Percentiles rank a stretch among this genome's conserved stretches.
phyloP scores from a whole-genome alignment of 2,329 filamentous ascomycete species.

The Aspergillus ochraceus region DNA sequence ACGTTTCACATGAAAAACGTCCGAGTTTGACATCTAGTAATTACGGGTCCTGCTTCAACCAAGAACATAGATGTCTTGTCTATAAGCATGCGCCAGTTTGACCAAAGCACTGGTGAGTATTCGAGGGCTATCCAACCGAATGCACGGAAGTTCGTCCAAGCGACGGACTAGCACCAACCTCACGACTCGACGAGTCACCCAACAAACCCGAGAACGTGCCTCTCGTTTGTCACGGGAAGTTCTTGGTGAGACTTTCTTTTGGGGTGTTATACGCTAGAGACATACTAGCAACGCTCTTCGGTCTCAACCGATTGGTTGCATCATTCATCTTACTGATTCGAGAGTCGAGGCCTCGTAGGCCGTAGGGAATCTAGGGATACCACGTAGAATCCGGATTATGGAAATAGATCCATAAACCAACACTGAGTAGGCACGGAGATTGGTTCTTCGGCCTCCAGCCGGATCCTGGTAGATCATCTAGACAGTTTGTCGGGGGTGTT shows the following conservation, averaged over 20 bases:
- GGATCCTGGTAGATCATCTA: not conserved
- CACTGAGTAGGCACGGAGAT: not conserved
- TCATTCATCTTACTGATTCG: not conserved
- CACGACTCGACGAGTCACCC: no score
- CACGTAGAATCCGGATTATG: not conserved
- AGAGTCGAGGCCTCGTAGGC: not conserved
- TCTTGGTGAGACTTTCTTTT: no score
- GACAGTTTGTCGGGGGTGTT: not conserved
- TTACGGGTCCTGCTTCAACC: not conserved
- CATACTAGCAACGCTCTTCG: not conserved
- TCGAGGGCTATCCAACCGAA: no score
- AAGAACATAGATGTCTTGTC: not conserved
- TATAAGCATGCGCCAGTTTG: no score
- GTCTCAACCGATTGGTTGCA: not conserved
- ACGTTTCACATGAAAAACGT: not conserved
- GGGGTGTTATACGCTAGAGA: not conserved
- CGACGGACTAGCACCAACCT: no score
- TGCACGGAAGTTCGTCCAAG: no score
- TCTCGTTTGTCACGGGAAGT: not conserved
- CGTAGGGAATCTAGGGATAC: no score
- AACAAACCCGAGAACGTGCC: no score
- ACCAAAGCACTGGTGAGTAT: no score
- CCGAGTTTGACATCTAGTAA: not conserved
- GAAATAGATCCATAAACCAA: not conserved
- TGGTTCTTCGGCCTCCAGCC: not conserved